phyloP scores from a whole-genome alignment of 176 grass and related monocot species.

The Panicum miliaceum region DNA sequence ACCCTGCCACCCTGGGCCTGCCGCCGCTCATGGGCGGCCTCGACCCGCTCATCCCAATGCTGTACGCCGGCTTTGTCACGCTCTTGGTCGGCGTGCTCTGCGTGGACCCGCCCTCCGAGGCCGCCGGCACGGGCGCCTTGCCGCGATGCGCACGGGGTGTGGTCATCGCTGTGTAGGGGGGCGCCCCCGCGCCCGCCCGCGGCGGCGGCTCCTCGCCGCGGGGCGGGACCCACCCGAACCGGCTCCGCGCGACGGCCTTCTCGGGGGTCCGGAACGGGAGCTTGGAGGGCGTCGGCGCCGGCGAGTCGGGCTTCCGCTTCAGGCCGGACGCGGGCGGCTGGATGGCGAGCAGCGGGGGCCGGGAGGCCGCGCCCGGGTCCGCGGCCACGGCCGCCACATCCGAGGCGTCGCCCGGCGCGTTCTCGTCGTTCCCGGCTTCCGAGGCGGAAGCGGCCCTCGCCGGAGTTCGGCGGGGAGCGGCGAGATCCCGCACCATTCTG shows the following conservation, averaged over 20 bases:
- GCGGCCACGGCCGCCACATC: neutral
- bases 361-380: neutral
- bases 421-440: slow-evolving; percentile 61
- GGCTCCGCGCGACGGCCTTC: slow-evolving; percentile 54
- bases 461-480: slow-evolving; percentile 43
- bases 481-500: slow-evolving; percentile 71
- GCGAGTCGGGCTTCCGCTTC: slow-evolving; percentile 72
- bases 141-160: slow-evolving; percentile 61
- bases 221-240: slow-evolving; percentile 73
- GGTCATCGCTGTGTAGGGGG: slow-evolving; percentile 22
- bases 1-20: slow-evolving; percentile 27
- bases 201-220: slow-evolving; percentile 45
- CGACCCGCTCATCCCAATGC: slow-evolving; percentile 53
- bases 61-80: slow-evolving; percentile 67
- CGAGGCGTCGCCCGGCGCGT: slow-evolving; percentile 40
- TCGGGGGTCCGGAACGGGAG: slow-evolving; percentile 79
- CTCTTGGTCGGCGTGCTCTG: slow-evolving; percentile 89
- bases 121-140: slow-evolving; percentile 36
- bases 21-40: slow-evolving; percentile 51
- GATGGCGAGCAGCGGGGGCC: slow-evolving; percentile 53
- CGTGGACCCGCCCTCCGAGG: slow-evolving; percentile 65
- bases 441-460: slow-evolving; percentile 45
- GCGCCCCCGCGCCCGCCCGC: slow-evolving; percentile 21
- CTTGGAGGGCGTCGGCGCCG: slow-evolving; percentile 63
- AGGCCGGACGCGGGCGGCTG: slow-evolving; percentile 44